A percentile compares a stretch with the other conserved stretches of the same genome.
phyloP scores from a whole-genome alignment of 108 stramenopile species.

The Pseudonitzschia pungens region DNA sequence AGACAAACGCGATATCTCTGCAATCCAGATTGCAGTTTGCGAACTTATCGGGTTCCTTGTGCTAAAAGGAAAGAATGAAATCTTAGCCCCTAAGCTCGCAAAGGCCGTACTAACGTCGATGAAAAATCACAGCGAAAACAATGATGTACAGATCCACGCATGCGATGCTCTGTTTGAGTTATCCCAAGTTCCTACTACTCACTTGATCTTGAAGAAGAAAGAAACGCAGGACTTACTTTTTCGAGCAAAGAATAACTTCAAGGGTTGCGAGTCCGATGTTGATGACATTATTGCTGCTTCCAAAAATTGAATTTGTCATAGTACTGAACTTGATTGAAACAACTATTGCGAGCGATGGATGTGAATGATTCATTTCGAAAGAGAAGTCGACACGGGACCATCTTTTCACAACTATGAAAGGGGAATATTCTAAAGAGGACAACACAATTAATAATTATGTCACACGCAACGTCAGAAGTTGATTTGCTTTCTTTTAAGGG shows the following conservation, averaged over 20 bases:
- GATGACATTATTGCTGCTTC: slow-evolving; percentile 12
- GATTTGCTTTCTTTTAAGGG: too few species aligned
- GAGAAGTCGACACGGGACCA: too few species aligned
- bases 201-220: not conserved
- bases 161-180: slow-evolving; percentile 6
- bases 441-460: too few species aligned
- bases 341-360: too few species aligned
- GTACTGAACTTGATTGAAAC: too few species aligned
- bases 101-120: not conserved
- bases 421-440: too few species aligned
- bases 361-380: too few species aligned
- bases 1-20: not conserved
- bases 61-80: not conserved
- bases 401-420: too few species aligned
- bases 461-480: too few species aligned
- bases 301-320: too few species aligned
- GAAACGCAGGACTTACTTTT: not conserved
- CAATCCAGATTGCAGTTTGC: not conserved
- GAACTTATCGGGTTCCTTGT: slow-evolving; percentile 1
- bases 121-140: slow-evolving; percentile 1
- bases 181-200: not conserved
- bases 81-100: not conserved
- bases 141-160: not conserved
- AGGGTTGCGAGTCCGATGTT: slow-evolving; percentile 8
- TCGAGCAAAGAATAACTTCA: slow-evolving; percentile 5